Evolutionary conservation across 2,329 filamentous ascomycete species (phyloP).

Genomic region (Fusarium incarnatum): DNA sequence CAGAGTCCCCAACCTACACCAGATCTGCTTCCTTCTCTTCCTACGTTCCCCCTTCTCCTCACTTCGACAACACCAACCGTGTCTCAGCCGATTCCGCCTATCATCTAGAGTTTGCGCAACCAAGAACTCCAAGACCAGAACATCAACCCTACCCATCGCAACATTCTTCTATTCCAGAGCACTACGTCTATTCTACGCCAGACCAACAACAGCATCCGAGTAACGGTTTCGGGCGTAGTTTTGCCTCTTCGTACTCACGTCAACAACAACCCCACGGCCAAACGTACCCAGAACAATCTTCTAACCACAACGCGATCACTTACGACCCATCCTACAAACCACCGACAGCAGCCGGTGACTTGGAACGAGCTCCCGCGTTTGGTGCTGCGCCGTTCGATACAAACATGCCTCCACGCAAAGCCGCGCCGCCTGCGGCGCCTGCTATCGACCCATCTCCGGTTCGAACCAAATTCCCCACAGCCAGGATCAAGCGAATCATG

Average conservation of each 20-base stretch:
- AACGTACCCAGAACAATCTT: slow-evolving; percentile 29
- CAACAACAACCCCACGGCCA: slow-evolving; percentile 36
- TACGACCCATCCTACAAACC: slow-evolving; percentile 37
- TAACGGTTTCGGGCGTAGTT: slow-evolving; percentile 21
- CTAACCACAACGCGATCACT: slow-evolving; percentile 12
- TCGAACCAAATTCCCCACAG: slow-evolving; percentile 95
- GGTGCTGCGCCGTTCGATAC: slow-evolving; percentile 21
- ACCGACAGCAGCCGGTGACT: slow-evolving; percentile 9
- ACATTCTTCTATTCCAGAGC: slow-evolving; percentile 31
- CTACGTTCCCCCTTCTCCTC: slow-evolving; percentile 34
- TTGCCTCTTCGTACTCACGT: slow-evolving; percentile 13
- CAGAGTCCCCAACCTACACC: slow-evolving; percentile 47
- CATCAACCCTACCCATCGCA: slow-evolving; percentile 42
- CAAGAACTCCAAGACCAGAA: slow-evolving; percentile 35
- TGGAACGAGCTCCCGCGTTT: slow-evolving; percentile 22
- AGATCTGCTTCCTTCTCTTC: slow-evolving; percentile 45
- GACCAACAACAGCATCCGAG: slow-evolving; percentile 13
- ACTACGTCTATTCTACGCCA: slow-evolving; percentile 26
- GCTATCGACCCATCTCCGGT: slow-evolving; percentile 76
- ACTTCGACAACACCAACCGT: slow-evolving; percentile 44
- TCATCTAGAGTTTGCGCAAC: slow-evolving; percentile 41
- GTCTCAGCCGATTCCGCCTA: slow-evolving; percentile 33
- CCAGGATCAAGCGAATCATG: slow-evolving; percentile 99
- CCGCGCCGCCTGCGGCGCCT: slow-evolving; percentile 52
- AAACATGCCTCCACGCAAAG: slow-evolving; percentile 53